phyloP scores from a whole-genome alignment of 352 stramenopile species.

The Hyphochytrium catenoides region DNA sequence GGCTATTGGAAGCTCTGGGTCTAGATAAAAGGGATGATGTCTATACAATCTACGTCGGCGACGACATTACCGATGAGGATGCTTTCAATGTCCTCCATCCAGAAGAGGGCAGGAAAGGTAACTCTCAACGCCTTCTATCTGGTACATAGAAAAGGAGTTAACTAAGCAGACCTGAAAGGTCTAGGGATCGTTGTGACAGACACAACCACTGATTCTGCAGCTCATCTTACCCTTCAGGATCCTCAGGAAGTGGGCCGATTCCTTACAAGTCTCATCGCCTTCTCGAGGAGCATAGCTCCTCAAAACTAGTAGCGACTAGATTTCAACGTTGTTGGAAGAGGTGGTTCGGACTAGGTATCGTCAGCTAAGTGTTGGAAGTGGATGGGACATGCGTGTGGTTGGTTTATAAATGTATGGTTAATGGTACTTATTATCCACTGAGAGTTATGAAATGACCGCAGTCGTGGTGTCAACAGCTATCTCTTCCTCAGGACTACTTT shows the following conservation, averaged over 20 bases:
- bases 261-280: conserved; percentile 30
- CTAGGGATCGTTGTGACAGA: conserved; percentile 59
- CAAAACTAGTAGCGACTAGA: too few species aligned
- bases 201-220: conserved; percentile 28
- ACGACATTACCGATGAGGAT: conserved; percentile 69
- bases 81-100: conserved; percentile 39
- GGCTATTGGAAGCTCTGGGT: conserved; percentile 41
- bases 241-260: conserved; percentile 41
- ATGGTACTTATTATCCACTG: too few species aligned
- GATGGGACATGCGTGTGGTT: too few species aligned
- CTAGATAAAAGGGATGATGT: conserved; percentile 40
- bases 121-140: conserved; percentile 34
- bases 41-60: conserved; percentile 74
- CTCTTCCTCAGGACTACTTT: too few species aligned
- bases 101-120: conserved; percentile 23
- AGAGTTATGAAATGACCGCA: too few species aligned
- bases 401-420: too few species aligned
- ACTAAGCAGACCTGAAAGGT: conserved; percentile 8
- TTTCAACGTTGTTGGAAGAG: too few species aligned
- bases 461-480: too few species aligned
- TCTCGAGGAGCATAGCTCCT: background rate
- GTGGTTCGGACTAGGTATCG: too few species aligned
- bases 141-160: conserved; percentile 12
- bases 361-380: too few species aligned
- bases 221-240: conserved; percentile 44